Conservation (phyloP, 2,329 filamentous ascomycete genomes). For the Orbilia oligospora region DNA sequence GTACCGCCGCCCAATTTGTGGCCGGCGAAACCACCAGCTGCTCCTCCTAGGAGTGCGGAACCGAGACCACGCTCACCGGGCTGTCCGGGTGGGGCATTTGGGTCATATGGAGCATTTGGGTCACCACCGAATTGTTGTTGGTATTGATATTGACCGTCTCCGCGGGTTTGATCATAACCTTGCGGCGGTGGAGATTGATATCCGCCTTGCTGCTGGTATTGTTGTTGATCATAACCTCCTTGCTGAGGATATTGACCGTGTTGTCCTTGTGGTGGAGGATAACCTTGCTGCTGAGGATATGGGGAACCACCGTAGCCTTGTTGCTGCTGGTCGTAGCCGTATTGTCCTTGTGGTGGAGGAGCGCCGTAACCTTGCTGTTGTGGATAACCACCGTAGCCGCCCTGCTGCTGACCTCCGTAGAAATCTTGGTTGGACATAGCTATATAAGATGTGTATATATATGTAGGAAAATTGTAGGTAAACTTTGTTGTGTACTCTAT, state of each 20-base stretch:
- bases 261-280: conserved; percentile 30
- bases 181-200: conserved; percentile 32
- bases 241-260: conserved; percentile 31
- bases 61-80: conserved; percentile 73
- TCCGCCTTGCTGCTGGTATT: conserved; percentile 14
- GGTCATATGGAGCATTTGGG: conserved; percentile 18
- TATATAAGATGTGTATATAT: conserved; percentile 36
- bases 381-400: conserved; percentile 34
- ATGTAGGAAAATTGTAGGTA: conserved; percentile 7
- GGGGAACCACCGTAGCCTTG: conserved; percentile 36
- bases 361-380: conserved; percentile 46
- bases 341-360: conserved; percentile 34
- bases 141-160: conserved; percentile 45
- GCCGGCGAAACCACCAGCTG: conserved; percentile 72
- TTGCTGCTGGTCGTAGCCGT: conserved; percentile 35
- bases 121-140: conserved; percentile 27
- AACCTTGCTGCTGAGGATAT: conserved; percentile 26
- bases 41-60: conserved; percentile 72
- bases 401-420: conserved; percentile 44
- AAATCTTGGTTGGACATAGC: conserved; percentile 57
- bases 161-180: conserved; percentile 46
- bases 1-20: conserved; percentile 72
- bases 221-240: conserved; percentile 22
- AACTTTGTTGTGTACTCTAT: conserved; percentile 12
- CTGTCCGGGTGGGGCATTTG: conserved; percentile 37